Percentiles rank a stretch among this genome's conserved stretches.
Conservation (phyloP, 257 asterid species). For the Capsicum chinense region DNA sequence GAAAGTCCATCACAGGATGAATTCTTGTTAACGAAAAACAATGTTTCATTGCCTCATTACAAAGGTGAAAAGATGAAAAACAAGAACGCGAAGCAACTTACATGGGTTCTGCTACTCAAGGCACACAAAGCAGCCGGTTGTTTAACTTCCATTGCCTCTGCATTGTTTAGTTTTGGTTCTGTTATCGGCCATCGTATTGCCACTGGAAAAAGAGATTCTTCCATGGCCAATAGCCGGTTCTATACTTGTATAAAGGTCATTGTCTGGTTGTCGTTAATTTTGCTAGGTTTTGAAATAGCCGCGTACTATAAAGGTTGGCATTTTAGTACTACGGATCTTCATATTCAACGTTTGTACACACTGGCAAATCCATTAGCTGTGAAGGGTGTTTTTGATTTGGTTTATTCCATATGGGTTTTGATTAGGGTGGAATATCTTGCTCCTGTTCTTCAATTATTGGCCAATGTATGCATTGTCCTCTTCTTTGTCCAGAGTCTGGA, state of each 20-base stretch:
- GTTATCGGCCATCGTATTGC: constrained; percentile 78
- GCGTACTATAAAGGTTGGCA: constrained; percentile 92
- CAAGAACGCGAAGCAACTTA: constrained; percentile 93
- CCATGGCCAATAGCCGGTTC: constrained; percentile 57
- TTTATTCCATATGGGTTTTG: constrained; percentile 74
- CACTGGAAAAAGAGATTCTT: constrained; percentile 77
- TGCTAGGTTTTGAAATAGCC: constrained; percentile 69
- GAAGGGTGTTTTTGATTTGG: constrained; percentile 61
- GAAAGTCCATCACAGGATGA: constrained; percentile 76
- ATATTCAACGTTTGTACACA: constrained; percentile 52
- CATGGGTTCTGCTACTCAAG: constrained; percentile 89
- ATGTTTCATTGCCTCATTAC: neutral
- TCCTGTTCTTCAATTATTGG: constrained; percentile 74
- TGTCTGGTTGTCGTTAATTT: constrained; percentile 60
- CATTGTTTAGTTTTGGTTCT: constrained; percentile 67
- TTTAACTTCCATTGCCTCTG: constrained; percentile 78
- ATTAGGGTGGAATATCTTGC: constrained; percentile 88
- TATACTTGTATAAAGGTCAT: constrained; percentile 62
- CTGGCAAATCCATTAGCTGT: constrained; percentile 52
- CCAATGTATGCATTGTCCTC: constrained; percentile 70
- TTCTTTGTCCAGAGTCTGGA: constrained; percentile 88
- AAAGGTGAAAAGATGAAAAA: constrained; percentile 60
- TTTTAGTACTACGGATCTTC: constrained; percentile 65
- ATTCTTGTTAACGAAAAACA: constrained; percentile 47
- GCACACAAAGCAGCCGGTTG: constrained; percentile 96